These are phyloP conservation scores for Ogataea angusta DNA, from an alignment of 805 yeast genomes.

Conservation along the genomic window DNA sequence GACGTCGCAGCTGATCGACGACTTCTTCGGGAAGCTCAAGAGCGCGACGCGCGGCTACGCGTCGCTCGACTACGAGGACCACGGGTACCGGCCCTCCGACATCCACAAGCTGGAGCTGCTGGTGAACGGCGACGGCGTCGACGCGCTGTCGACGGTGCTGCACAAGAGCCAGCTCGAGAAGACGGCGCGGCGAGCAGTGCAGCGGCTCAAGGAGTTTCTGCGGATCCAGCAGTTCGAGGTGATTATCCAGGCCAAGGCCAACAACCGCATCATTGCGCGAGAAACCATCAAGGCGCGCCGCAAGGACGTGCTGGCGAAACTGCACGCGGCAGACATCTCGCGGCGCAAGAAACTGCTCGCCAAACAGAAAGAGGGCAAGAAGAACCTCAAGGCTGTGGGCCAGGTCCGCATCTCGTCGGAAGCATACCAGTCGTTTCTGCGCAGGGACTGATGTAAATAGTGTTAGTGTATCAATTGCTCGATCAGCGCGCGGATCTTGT, in stretches of 20 bases:
- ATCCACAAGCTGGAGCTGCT: slow-evolving; percentile 83
- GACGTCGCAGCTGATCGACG: slow-evolving; percentile 86
- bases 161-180: slow-evolving; percentile 73
- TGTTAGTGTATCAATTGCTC: slow-evolving; percentile 7
- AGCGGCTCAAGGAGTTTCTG: slow-evolving; percentile 73
- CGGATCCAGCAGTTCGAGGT: slow-evolving; percentile 88
- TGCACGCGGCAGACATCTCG: slow-evolving; percentile 91
- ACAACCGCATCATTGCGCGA: slow-evolving; percentile 76
- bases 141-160: slow-evolving; percentile 88
- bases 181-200: slow-evolving; percentile 79
- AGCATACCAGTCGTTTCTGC: slow-evolving; percentile 83
- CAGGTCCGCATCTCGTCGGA: slow-evolving; percentile 74
- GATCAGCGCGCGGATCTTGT: slow-evolving; percentile 20
- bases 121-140: slow-evolving; percentile 86
- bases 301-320: slow-evolving; percentile 89
- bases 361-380: slow-evolving; percentile 93
- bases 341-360: slow-evolving; percentile 84
- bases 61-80: slow-evolving; percentile 90
- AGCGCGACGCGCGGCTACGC: slow-evolving; percentile 92
- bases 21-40: slow-evolving; percentile 90
- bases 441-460: slow-evolving; percentile 29
- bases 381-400: slow-evolving; percentile 75
- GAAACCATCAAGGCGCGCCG: slow-evolving; percentile 92
- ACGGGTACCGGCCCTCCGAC: slow-evolving; percentile 78
- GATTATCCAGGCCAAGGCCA: slow-evolving; percentile 85